Conservation (phyloP, 83 land plant species). For the Picea engelmannii region DNA sequence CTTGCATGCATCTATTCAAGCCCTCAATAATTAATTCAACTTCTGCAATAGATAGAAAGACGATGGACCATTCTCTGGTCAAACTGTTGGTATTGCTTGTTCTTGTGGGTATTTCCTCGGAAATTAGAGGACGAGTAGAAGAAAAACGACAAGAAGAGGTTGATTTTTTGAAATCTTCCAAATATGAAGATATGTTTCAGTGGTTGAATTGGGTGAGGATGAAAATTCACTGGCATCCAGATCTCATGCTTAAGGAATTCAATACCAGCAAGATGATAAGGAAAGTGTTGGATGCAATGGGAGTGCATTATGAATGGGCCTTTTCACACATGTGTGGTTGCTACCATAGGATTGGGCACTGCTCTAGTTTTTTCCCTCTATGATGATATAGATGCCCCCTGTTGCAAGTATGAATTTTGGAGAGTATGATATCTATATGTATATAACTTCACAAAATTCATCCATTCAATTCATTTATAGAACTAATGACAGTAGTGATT, state of each 20-base stretch:
- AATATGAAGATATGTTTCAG: slow-evolving; percentile 20
- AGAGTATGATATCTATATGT: too few relatives aligned
- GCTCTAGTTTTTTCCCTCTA: slow-evolving; percentile 68
- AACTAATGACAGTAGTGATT: too few relatives aligned
- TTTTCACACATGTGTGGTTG: slow-evolving; percentile 63
- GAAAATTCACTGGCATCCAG: slow-evolving; percentile 64
- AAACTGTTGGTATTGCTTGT: too few relatives aligned
- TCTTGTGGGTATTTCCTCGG: too few relatives aligned
- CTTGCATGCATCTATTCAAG: too few relatives aligned
- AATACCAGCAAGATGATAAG: slow-evolving; percentile 76
- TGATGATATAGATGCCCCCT: slow-evolving; percentile 81
- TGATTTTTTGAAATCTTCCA: slow-evolving; percentile 17
- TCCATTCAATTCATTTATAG: too few relatives aligned
- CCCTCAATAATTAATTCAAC: too few relatives aligned
- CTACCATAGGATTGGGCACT: slow-evolving; percentile 52
- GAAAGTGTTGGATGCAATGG: slow-evolving; percentile 45
- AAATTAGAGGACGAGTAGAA: too few relatives aligned
- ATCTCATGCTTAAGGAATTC: slow-evolving; percentile 59
- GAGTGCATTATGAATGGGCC: slow-evolving; percentile 50
- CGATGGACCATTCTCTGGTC: too few relatives aligned
- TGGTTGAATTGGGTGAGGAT: slow-evolving; percentile 55
- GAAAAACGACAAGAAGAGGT: too few relatives aligned
- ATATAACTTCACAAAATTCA: too few relatives aligned
- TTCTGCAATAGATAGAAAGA: too few relatives aligned
- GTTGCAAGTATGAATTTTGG: slow-evolving; percentile 34